Conservation (phyloP, 192 early-diverging fungal genomes). For the Backusella parvicylindrica region DNA sequence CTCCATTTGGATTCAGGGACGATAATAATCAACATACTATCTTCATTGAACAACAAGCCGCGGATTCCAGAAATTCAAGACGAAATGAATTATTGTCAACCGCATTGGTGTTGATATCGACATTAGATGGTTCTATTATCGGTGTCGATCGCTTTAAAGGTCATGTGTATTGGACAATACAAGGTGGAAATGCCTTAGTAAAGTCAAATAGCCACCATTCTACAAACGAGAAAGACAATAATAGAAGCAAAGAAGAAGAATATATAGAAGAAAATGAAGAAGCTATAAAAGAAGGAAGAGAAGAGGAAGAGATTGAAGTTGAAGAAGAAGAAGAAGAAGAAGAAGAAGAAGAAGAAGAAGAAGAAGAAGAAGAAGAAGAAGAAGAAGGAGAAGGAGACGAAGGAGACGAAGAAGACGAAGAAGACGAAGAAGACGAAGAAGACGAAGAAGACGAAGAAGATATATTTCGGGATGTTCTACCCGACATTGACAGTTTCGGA, state of each 20-base stretch:
- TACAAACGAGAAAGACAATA: not conserved
- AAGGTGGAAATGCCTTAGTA: constrained; percentile 42
- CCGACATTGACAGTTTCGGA: not conserved
- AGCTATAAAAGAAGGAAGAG: not conserved
- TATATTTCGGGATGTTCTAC: not conserved
- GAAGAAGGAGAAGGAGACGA: not conserved
- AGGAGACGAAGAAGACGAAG: not conserved
- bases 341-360: not conserved
- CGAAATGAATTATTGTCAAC: not conserved
- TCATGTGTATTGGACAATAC: constrained; percentile 55
- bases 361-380: not conserved
- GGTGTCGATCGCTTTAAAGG: constrained; percentile 56
- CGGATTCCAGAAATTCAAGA: not conserved
- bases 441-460: not conserved
- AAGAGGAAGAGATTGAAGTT: not conserved
- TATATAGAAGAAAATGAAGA: no score
- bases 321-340: not conserved
- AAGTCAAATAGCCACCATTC: constrained; percentile 14
- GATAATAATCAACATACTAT: not conserved
- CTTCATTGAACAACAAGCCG: not conserved
- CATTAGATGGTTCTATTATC: constrained; percentile 70
- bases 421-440: not conserved
- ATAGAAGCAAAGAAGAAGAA: not conserved
- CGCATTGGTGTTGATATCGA: constrained; percentile 58
- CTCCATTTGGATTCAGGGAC: not conserved